Percentiles rank a stretch among this genome's conserved stretches.
Conservation (phyloP, 805 yeast genomes). For the Zygoascus flipseniorum region DNA sequence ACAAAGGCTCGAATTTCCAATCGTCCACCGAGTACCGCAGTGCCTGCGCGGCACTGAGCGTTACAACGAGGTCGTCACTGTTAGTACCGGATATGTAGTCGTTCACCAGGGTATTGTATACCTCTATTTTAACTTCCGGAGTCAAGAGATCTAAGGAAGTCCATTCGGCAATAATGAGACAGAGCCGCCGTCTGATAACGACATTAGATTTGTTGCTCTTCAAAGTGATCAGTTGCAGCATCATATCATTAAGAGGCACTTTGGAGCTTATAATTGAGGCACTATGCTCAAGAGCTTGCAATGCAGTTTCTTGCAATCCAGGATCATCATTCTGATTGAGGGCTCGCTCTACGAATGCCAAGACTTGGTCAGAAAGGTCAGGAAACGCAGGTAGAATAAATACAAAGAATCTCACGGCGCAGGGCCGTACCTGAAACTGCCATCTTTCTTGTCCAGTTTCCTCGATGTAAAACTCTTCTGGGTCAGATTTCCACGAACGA, state of each 20-base stretch:
- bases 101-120: not conserved
- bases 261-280: constrained; percentile 54
- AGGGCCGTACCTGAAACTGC: constrained; percentile 78
- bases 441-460: constrained; percentile 40
- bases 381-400: constrained; percentile 55
- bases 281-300: constrained; percentile 77
- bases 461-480: constrained; percentile 89
- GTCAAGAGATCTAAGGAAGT: constrained; percentile 31
- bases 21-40: constrained; percentile 66
- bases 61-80: constrained; percentile 68
- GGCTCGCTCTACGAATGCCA: constrained; percentile 43
- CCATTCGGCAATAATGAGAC: constrained; percentile 78
- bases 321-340: constrained; percentile 38
- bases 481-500: constrained; percentile 75
- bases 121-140: constrained; percentile 12
- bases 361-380: constrained; percentile 16
- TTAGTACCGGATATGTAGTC: not conserved
- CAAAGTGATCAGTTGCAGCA: constrained; percentile 58
- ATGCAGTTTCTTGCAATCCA: constrained; percentile 66
- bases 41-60: constrained; percentile 63
- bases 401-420: constrained; percentile 78
- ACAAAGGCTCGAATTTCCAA: constrained; percentile 70
- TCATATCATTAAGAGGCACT: constrained; percentile 60
- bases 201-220: constrained; percentile 42
- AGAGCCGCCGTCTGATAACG: constrained; percentile 67